Evolutionary conservation across 1,284 basidiomycete genomes (phyloP).

Genomic region (Ustilago sp.): DNA sequence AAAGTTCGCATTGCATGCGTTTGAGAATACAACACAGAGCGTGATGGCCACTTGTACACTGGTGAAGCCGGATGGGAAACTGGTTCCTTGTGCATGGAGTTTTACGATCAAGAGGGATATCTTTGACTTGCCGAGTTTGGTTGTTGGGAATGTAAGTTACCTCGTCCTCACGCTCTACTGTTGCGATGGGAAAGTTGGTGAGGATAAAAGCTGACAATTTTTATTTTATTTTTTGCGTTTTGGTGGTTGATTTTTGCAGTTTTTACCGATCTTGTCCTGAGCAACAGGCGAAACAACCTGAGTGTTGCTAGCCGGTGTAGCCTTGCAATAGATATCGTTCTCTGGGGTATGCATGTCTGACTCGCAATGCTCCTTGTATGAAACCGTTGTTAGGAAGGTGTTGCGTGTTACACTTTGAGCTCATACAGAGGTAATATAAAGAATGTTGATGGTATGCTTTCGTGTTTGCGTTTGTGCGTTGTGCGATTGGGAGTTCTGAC

Average conservation of each 20-base stretch:
- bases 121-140: conserved; percentile 65
- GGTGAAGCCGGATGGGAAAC: conserved; percentile 59
- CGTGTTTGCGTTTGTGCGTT: too few species aligned
- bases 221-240: not conserved
- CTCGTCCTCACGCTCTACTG: not conserved
- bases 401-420: too few species aligned
- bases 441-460: too few species aligned
- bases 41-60: conserved; percentile 66
- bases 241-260: conserved; percentile 2
- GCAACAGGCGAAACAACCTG: not conserved
- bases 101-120: conserved; percentile 69
- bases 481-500: too few species aligned
- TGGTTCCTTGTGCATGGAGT: conserved; percentile 66
- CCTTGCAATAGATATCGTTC: too few species aligned
- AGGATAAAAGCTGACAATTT: not conserved
- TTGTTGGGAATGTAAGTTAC: conserved; percentile 55
- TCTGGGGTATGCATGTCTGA: too few species aligned
- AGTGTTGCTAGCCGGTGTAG: too few species aligned
- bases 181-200: not conserved
- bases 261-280: conserved; percentile 20
- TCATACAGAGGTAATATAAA: too few species aligned
- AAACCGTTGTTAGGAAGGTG: too few species aligned
- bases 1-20: conserved; percentile 67
- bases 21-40: conserved; percentile 67
- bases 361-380: too few species aligned